Evolutionary conservation across 345 rosid genomes (phyloP), one percentile per base, ranked within the genome.

Genomic region (Balakata baccata): DNA sequence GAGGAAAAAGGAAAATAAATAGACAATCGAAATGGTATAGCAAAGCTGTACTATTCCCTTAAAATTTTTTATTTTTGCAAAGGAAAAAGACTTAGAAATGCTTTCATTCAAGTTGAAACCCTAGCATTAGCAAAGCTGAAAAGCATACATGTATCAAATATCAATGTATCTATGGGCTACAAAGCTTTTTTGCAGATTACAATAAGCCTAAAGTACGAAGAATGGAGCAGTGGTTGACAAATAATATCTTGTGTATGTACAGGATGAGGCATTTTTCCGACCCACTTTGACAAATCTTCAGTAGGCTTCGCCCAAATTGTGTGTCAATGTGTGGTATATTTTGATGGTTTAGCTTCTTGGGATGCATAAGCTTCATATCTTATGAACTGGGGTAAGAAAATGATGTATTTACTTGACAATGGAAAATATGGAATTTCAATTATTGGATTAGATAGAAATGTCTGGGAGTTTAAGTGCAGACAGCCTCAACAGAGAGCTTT

Each of bases 401-500:
- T 53, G 17, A n/a, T 65, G 16, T 75, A 69, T 60, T 70, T 74
- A 71, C 85, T 45, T 37, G 56, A 69, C 47, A 50, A 70, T 47
- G 37, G 12, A 41, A 43, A 43, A 34, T 57, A 7, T 22, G 61
- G 75, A 25, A 63, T 50, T 80, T 75, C 57, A 57, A n/a, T 64
- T 50, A 70, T 77, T 77, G 8, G 58, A 62, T 41, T 72, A 52
- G 37, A 46, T 13, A 23, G 16, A n/a, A 4, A 8, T 25, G 45
- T 53, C 14, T 54, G 10, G 4, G 18, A n/a, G 49, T 34, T 78
- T 69, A 78, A 56, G 56, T 53, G 81, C 81, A 78, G 20, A 78
- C 71, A 53, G 81, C 81, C 71, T 78, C 81, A 9, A 78, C 81
- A 11, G 81, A 73, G 5, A 78, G 74, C 72, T 68, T 78, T 63